Percentiles rank a stretch among this genome's conserved stretches.
phyloP scores from a whole-genome alignment of 306 rosid genomes.

The Castanea crenata region DNA sequence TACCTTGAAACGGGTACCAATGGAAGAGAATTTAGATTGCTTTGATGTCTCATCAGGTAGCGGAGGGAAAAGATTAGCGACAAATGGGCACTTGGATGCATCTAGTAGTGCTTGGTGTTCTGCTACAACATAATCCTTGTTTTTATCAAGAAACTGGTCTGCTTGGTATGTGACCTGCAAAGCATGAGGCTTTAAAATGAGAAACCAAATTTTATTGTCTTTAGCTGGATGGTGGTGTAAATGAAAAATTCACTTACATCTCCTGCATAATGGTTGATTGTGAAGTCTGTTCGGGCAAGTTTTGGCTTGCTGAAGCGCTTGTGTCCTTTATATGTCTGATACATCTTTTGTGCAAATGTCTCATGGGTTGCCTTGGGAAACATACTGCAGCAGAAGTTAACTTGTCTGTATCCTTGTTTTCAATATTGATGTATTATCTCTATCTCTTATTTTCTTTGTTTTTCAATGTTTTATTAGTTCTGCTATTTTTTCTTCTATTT shows the following conservation, averaged over 20 bases:
- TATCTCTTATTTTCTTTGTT: background rate
- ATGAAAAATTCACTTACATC: slow-evolving; percentile 49
- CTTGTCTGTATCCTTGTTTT: background rate
- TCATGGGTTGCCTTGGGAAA: slow-evolving; percentile 90
- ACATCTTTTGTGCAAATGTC: slow-evolving; percentile 89
- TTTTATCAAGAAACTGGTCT: slow-evolving; percentile 80
- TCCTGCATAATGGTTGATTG: slow-evolving; percentile 84
- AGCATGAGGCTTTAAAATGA: slow-evolving; percentile 17
- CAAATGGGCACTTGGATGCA: slow-evolving; percentile 70
- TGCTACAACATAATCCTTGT: slow-evolving; percentile 86
- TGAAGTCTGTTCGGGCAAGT: slow-evolving; percentile 77
- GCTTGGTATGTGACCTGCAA: slow-evolving; percentile 79
- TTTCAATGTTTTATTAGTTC: background rate
- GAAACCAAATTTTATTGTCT: slow-evolving; percentile 11
- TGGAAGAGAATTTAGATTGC: slow-evolving; percentile 84
- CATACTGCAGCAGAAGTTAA: slow-evolving; percentile 58
- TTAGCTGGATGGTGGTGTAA: background rate
- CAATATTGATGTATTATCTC: background rate
- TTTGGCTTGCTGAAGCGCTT: slow-evolving; percentile 91
- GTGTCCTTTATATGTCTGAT: slow-evolving; percentile 80
- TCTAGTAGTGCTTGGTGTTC: slow-evolving; percentile 79
- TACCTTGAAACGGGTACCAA: slow-evolving; percentile 82
- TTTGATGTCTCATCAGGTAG: slow-evolving; percentile 78
- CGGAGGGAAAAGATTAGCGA: slow-evolving; percentile 78
- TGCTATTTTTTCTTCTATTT: background rate